A percentile compares a stretch with the other conserved stretches of the same genome.
Conservation (phyloP, 352 stramenopile genomes). For the Aphanomyces invadans region DNA sequence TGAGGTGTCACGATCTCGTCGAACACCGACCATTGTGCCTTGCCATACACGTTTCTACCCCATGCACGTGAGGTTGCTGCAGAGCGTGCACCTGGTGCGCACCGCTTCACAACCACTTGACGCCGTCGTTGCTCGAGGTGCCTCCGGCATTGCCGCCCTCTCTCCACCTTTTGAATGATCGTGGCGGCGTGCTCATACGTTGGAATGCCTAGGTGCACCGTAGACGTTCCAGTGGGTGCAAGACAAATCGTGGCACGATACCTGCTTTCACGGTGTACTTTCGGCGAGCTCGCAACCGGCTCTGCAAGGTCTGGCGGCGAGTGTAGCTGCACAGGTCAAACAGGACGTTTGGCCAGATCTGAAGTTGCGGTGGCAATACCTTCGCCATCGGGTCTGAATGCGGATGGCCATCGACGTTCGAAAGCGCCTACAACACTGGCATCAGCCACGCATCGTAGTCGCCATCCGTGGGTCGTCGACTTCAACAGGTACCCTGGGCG, state of each 20-base stretch:
- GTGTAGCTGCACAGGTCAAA: not conserved
- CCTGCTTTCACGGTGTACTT: conserved; percentile 28
- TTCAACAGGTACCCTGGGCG: too few relatives aligned
- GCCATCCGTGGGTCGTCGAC: not conserved
- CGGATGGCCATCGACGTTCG: conserved; percentile 4
- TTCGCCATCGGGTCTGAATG: conserved; percentile 29
- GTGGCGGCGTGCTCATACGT: conserved; percentile 32
- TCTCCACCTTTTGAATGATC: conserved; percentile 41
- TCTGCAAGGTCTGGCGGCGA: not conserved
- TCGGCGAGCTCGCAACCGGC: conserved; percentile 2
- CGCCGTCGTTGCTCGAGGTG: conserved; percentile 29
- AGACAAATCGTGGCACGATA: too few relatives aligned
- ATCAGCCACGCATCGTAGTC: conserved; percentile 31
- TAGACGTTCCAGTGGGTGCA: too few relatives aligned
- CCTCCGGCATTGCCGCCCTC: conserved; percentile 30
- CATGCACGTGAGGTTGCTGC: conserved; percentile 26
- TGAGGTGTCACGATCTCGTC: not conserved
- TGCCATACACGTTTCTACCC: conserved; percentile 25
- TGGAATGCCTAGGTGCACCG: conserved; percentile 31
- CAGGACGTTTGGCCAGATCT: conserved; percentile 29
- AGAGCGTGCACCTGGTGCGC: conserved; percentile 29
- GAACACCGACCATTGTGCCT: not conserved
- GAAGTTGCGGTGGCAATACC: too few relatives aligned
- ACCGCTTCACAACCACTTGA: conserved; percentile 3
- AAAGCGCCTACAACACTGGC: conserved; percentile 29